phyloP scores from a whole-genome alignment of 1,284 basidiomycete species.

The Quambalaria eucalypti region DNA sequence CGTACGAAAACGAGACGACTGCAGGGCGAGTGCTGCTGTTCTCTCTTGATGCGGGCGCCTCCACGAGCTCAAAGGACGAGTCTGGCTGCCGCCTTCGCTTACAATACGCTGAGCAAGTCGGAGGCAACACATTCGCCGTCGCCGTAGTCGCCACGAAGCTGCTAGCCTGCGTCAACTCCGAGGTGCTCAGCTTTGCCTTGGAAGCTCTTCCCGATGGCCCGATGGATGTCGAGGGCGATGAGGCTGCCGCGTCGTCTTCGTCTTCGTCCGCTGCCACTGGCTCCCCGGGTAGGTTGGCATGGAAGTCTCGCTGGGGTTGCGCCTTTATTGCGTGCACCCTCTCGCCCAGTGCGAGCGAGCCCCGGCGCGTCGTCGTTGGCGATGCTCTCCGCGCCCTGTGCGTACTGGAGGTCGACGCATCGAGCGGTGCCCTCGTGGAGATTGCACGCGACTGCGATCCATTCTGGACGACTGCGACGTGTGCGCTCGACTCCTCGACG shows the following conservation, averaged over 20 bases:
- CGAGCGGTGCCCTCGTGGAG: constrained; percentile 17
- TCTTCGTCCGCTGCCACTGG: no score
- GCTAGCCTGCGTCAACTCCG: constrained; percentile 35
- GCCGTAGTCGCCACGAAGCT: constrained; percentile 14
- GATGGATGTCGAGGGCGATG: constrained; percentile 1
- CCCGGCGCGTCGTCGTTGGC: constrained; percentile 26
- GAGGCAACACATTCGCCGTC: constrained; percentile 37
- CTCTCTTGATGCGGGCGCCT: constrained; percentile 2
- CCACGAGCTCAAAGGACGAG: constrained; percentile 5
- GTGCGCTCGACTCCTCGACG: constrained; percentile 16
- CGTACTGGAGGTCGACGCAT: constrained; percentile 23
- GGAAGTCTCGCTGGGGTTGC: constrained; percentile 30
- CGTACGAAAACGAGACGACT: constrained; percentile 17
- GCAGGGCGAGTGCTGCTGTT: constrained; percentile 26
- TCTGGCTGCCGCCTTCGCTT: constrained; percentile 5
- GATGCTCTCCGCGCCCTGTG: constrained; percentile 41
- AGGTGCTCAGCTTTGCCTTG: constrained; percentile 14
- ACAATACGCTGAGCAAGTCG: constrained; percentile 15
- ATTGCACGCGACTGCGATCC: constrained; percentile 41
- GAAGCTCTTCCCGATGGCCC: not conserved
- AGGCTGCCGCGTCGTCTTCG: no score
- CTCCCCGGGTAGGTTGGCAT: constrained; percentile 5
- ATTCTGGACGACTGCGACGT: constrained; percentile 40
- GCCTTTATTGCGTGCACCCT: constrained; percentile 40
- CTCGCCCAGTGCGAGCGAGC: constrained; percentile 11